Base-by-base conservation (phyloP, 768 basidiomycete genomes). In the Cubamyces lactineus region DNA sequence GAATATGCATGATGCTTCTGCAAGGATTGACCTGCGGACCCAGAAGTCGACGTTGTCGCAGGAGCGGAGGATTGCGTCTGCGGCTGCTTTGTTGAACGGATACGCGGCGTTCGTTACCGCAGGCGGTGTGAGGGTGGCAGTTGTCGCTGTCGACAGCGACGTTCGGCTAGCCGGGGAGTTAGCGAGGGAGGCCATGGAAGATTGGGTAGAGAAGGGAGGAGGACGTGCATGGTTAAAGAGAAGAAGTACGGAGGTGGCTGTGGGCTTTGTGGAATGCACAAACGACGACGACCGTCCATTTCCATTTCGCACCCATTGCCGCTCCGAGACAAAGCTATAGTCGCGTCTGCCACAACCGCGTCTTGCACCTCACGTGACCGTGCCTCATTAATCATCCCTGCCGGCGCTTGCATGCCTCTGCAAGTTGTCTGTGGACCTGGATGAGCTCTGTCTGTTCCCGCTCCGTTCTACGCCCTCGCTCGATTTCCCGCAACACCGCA, bases 11-110 rank as follows among this genome's bases (percentile, higher is more conserved):
- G 66, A 67, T 7, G 63, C 60, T 38, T 64, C 57, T 26, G 61
- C 55, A 30, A 67, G 59, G 13, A 67, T 62, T 17, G 40, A 42
- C 28, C 57, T 52, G 24, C 63, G 58, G 11, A 67, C 64, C 30
- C 61, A 54, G 52, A 65, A 67, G 53, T 64, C 61, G 54, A 65
- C 63, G 43, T 63, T 50, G 61, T 67, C 63, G 38, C 54, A 62
- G 11, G 64, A 23, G 26, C 61, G 53, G 28, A 67, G 58, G 43
- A 67, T 61, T 28, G 58, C 58, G 59, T 67, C 66, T 45, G 66
- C 66, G 13, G 57, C 53, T 2, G 55, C 47, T 23, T 63, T 67
- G 63, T 67, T 62, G 63, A 67, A 67, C 0, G 66, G 66, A 23
- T 59, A 43, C 11, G 57, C 34, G 13, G 66, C 66, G 40, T 60